Conservation (phyloP, 352 stramenopile species). For the Saprolegnia diclina region DNA sequence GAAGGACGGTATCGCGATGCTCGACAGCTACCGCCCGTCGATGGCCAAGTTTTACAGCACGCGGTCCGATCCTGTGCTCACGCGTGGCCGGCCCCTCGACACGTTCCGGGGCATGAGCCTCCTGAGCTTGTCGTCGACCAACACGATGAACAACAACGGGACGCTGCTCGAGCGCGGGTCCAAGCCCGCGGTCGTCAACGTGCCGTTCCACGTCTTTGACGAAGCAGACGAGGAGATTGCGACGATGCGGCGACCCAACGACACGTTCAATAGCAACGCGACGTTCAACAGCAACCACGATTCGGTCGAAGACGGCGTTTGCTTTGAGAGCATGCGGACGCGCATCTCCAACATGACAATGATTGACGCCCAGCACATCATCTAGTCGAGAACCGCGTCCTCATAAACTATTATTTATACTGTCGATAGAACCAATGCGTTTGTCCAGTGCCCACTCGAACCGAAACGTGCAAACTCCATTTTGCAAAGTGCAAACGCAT, state of each 20-base stretch:
- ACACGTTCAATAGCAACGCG: background rate
- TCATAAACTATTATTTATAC: slow-evolving; percentile 1
- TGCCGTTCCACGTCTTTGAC: background rate
- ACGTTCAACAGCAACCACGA: slow-evolving; percentile 3
- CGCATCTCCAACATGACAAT: slow-evolving; percentile 12
- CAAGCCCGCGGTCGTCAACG: slow-evolving; percentile 7
- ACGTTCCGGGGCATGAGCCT: slow-evolving; percentile 6
- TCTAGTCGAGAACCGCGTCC: background rate
- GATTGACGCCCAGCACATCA: slow-evolving; percentile 1
- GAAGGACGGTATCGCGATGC: slow-evolving; percentile 5
- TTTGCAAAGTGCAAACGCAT: too few relatives aligned
- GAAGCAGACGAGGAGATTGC: background rate
- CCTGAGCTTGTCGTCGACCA: background rate
- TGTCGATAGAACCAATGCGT: too few relatives aligned
- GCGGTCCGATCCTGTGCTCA: slow-evolving; percentile 11
- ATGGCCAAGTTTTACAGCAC: slow-evolving; percentile 7
- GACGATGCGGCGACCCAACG: background rate
- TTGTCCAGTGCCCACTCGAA: too few relatives aligned
- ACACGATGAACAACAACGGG: slow-evolving; percentile 4
- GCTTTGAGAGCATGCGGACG: slow-evolving; percentile 11
- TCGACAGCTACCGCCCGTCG: slow-evolving; percentile 6
- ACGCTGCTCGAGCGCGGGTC: slow-evolving; percentile 7
- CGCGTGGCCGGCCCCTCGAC: background rate
- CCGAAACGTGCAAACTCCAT: too few relatives aligned
- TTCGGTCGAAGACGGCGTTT: background rate